Evolutionary conservation across 257 asterid species (phyloP).

Genomic region (Schizonepeta tenuifolia): DNA sequence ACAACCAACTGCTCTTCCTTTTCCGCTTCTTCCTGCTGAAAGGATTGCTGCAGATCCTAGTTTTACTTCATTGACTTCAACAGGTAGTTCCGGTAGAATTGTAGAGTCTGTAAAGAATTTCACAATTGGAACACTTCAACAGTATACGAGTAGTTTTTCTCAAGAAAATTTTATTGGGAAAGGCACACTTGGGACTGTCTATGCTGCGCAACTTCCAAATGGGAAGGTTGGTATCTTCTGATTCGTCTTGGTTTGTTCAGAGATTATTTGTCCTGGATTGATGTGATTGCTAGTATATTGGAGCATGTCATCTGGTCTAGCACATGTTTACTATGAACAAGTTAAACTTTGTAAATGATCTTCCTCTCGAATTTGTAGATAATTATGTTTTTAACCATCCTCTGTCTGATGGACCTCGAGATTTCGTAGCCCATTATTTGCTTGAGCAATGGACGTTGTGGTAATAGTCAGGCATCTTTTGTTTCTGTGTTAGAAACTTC

Average conservation of each 20-base stretch:
- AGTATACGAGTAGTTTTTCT: slow-evolving; percentile 84
- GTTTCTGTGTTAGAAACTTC: no score
- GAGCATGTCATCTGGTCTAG: not conserved
- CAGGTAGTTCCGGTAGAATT: slow-evolving; percentile 37
- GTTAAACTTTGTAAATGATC: not conserved
- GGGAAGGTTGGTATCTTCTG: slow-evolving; percentile 59
- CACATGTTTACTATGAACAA: not conserved
- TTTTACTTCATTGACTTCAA: slow-evolving; percentile 47
- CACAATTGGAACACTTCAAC: slow-evolving; percentile 82
- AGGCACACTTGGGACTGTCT: slow-evolving; percentile 80
- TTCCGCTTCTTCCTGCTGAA: slow-evolving; percentile 64
- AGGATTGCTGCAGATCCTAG: slow-evolving; percentile 63
- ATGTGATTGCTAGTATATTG: not conserved
- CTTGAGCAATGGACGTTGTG: no score
- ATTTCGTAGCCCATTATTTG: no score
- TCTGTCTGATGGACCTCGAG: no score
- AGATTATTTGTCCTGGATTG: not conserved
- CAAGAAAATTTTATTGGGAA: slow-evolving; percentile 79
- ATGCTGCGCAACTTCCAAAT: slow-evolving; percentile 70
- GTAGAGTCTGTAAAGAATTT: slow-evolving; percentile 50
- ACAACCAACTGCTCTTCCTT: slow-evolving; percentile 58
- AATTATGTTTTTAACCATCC: no score
- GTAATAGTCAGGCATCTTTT: no score
- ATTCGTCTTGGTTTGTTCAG: not conserved
- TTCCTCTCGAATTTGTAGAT: not conserved